Base-by-base conservation (phyloP, 805 yeast species). In the Schwanniomyces occidentalis region DNA sequence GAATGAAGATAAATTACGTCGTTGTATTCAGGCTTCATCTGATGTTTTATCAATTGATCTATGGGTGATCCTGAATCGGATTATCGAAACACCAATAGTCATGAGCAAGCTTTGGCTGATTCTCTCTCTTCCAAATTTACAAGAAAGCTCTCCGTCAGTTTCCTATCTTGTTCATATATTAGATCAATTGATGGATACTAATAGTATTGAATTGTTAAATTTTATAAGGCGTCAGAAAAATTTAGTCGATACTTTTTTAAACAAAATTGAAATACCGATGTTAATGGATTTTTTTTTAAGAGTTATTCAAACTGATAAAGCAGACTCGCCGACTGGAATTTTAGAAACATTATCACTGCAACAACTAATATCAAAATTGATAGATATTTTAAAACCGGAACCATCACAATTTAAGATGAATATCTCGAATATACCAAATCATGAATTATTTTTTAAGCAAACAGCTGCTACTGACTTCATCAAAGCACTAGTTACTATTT, bases 381-480 rank as follows among this genome's bases (percentile, higher is more conserved):
- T 93, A 22, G 75, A 79, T 10, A 81, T 79, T 42, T 67, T 93
- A 46, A 80, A 78, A 18, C 89, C 95, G 1, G 73, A 75, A 6
- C 68, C 76, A 24, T 69, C 82, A 7, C 75, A 90, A 8, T 76
- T 85, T 27, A 44, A 30, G 8, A 30, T 26, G 6, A 37, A 38
- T 16, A 16, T 41, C 12, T 23, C 37, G 10, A 36, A 27, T 16
- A 50, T 63, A 14, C 59, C 68, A 1, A 55, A 63, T 28, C 56
- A 56, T n/a, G 45, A 48, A 24, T 42, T 58, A 16, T 59, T 62
- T 35, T 68, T 68, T 47, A 80, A 80, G 30, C 98, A 93, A 58
- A 81, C 93, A 12, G 95, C 98, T 0, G 95, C 95, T 1, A 95
- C 96, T 15, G 99, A 93, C 55, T 93, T 93, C 54, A 67, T 93